These are phyloP conservation scores for Cunninghamia lanceolata DNA, from an alignment of 75 land plant genomes.

Conservation along the genomic window DNA sequence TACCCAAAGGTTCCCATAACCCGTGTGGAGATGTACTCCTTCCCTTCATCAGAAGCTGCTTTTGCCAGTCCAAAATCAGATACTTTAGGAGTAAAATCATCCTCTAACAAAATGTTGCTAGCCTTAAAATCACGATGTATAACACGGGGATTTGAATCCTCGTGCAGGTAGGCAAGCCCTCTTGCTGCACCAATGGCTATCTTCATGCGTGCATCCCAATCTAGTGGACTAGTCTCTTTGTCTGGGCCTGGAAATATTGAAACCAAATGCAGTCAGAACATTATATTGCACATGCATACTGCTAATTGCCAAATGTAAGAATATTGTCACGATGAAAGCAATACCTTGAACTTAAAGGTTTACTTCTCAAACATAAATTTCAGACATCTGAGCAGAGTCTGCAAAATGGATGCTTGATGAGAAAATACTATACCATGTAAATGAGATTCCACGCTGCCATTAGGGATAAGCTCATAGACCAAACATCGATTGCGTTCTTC, in stretches of 20 bases:
- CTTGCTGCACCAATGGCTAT: conserved; percentile 97
- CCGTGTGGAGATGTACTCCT: conserved; percentile 80
- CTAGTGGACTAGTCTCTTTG: conserved; percentile 50
- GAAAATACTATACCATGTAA: conserved; percentile 68
- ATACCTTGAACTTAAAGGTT: background rate
- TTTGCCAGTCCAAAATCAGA: conserved; percentile 96
- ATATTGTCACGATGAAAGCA: background rate
- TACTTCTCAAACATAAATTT: background rate
- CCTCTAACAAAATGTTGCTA: conserved; percentile 80
- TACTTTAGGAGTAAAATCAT: conserved; percentile 91
- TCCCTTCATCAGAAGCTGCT: conserved; percentile 81
- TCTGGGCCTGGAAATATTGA: conserved; percentile 48
- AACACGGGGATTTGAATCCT: conserved; percentile 94
- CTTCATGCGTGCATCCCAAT: conserved; percentile 90
- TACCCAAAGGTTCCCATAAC: conserved; percentile 99
- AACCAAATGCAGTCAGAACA: conserved; percentile 9
- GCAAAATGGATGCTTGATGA: background rate
- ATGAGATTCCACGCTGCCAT: conserved; percentile 98
- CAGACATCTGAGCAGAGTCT: background rate
- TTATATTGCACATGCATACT: conserved; percentile 1
- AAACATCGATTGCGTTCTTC: conserved; percentile 74
- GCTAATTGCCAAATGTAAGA: background rate
- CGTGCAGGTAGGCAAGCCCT: conserved; percentile 92
- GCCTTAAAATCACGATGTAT: conserved; percentile 95
- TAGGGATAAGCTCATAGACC: conserved; percentile 86